phyloP scores from a whole-genome alignment of 495 filamentous ascomycete species.

The Apiosordaria backusii region DNA sequence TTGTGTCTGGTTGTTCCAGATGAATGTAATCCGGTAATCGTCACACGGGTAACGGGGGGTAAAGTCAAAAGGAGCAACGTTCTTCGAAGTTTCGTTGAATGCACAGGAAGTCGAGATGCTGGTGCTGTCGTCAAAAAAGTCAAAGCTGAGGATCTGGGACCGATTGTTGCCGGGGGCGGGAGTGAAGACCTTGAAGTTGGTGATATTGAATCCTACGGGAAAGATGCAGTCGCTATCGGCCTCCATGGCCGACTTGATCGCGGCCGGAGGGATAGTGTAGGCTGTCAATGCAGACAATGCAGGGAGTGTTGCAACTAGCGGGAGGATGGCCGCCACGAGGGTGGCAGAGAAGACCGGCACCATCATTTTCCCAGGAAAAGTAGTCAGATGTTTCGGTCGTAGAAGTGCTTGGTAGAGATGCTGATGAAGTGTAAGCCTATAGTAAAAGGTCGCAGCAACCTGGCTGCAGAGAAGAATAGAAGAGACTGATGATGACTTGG shows the following conservation, averaged over 20 bases:
- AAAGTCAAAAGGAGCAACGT: conserved; percentile 20
- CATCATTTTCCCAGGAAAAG: not conserved
- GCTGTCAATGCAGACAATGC: not conserved
- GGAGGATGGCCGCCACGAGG: conserved; percentile 12
- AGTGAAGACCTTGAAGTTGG: not conserved
- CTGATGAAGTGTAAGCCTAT: conserved; percentile 9
- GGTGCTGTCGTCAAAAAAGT: conserved; percentile 21
- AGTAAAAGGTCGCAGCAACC: conserved; percentile 6
- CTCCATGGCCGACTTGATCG: conserved; percentile 4
- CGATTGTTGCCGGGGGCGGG: not conserved
- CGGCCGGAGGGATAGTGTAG: conserved; percentile 16
- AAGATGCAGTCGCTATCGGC: conserved; percentile 22
- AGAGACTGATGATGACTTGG: conserved; percentile 7
- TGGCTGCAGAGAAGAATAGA: conserved; percentile 8
- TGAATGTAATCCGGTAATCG: conserved; percentile 43
- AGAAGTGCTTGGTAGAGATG: conserved; percentile 1
- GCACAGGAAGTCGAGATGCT: conserved; percentile 28
- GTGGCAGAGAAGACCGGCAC: conserved; percentile 7
- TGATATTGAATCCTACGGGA: conserved; percentile 20
- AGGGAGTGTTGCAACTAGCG: conserved; percentile 15
- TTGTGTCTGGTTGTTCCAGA: conserved; percentile 41
- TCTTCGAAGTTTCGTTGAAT: conserved; percentile 28
- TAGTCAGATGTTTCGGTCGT: conserved; percentile 17
- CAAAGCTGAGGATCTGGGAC: not conserved
- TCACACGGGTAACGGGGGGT: conserved; percentile 30